Conservation (phyloP, 75 land plant species). For the Cupressus sempervirens region DNA sequence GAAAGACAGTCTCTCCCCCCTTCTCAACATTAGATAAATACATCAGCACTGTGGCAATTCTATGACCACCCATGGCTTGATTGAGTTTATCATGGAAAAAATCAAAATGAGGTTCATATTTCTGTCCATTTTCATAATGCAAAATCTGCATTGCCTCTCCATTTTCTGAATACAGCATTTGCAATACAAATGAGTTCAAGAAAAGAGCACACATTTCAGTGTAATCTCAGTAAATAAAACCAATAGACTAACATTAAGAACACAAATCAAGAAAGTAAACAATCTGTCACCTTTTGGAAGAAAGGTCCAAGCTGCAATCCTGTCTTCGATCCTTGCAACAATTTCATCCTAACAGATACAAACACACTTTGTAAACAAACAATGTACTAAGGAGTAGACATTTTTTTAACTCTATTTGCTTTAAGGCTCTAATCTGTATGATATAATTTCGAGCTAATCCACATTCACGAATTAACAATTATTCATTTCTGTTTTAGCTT, state of each 20-base stretch:
- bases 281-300: constrained; percentile 49
- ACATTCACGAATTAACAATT: not conserved
- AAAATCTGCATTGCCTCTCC: constrained; percentile 81
- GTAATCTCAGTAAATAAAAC: not conserved
- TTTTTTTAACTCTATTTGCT: not conserved
- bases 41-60: constrained; percentile 87
- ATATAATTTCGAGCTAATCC: not conserved
- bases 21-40: constrained; percentile 66
- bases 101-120: constrained; percentile 85
- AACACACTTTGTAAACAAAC: not conserved
- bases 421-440: not conserved
- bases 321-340: constrained; percentile 59
- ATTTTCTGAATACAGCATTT: constrained; percentile 44
- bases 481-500: not conserved
- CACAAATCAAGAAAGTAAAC: not conserved
- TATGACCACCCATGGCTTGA: constrained; percentile 70
- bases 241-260: not conserved
- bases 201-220: not conserved
- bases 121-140: constrained; percentile 75
- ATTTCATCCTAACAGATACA: constrained; percentile 53
- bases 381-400: not conserved
- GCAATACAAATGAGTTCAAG: not conserved
- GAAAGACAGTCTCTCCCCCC: constrained; percentile 87
- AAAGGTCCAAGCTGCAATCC: constrained; percentile 82
- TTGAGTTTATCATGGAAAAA: constrained; percentile 72